Conservation (phyloP, 768 basidiomycete genomes). For the Pleurotus platypus region DNA sequence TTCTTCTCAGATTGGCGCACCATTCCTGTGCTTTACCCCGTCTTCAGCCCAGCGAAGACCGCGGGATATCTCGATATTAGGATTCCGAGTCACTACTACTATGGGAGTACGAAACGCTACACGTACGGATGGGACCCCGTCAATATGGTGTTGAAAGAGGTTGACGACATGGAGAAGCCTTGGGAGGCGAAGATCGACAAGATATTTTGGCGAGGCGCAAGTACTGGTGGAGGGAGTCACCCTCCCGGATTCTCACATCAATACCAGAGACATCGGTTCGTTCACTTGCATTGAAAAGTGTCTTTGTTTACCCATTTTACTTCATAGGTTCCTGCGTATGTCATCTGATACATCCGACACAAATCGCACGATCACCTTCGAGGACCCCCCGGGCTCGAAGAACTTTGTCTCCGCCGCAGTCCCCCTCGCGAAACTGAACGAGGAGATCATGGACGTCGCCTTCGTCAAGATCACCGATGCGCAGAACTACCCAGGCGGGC, state of each 20-base stretch:
- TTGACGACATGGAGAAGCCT: slow-evolving; percentile 82
- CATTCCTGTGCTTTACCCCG: slow-evolving; percentile 83
- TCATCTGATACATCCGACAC: slow-evolving; percentile 50
- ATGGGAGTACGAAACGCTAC: slow-evolving; percentile 73
- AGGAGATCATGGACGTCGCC: slow-evolving; percentile 81
- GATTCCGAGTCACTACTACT: slow-evolving; percentile 97
- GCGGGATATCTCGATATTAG: slow-evolving; percentile 85
- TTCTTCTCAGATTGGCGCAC: slow-evolving; percentile 98
- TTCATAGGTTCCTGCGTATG: slow-evolving; percentile 69
- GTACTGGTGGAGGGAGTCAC: slow-evolving; percentile 89
- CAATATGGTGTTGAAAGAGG: slow-evolving; percentile 65
- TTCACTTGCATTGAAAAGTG: slow-evolving; percentile 3
- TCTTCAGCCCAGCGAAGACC: slow-evolving; percentile 90
- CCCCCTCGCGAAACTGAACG: slow-evolving; percentile 59
- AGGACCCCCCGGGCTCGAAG: slow-evolving; percentile 53
- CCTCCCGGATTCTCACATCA: slow-evolving; percentile 78
- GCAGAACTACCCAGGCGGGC: slow-evolving; percentile 71
- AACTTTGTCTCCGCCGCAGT: slow-evolving; percentile 64
- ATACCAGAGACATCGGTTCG: slow-evolving; percentile 84
- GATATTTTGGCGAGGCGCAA: slow-evolving; percentile 95
- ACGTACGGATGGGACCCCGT: slow-evolving; percentile 90
- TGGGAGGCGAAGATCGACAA: slow-evolving; percentile 89
- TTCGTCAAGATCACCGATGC: slow-evolving; percentile 78
- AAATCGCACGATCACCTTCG: slow-evolving; percentile 66
- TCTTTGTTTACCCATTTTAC: slow-evolving; percentile 18